Evolutionary conservation across 2,329 filamentous ascomycete genomes (phyloP), one percentile per base, ranked within the genome.

Genomic region (Xylaria sp.): DNA sequence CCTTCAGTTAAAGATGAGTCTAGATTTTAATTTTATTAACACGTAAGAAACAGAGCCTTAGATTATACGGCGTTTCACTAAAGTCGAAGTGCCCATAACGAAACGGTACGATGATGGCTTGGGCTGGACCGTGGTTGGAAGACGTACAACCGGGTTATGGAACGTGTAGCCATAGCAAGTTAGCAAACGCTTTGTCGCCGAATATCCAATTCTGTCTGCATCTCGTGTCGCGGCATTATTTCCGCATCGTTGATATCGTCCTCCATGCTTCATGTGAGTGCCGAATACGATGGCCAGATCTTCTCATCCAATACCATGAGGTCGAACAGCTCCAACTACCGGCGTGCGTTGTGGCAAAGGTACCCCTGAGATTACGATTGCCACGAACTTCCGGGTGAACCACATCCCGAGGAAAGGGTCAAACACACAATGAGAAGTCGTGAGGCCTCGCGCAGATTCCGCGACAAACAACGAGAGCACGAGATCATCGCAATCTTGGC

Each of bases 401-500:
- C 23, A 34, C 44, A 39, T 66, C 41, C n/a, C 39, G 15, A 7
- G 13, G 41, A 25, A 41, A 50, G 51, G 34, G 51, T 37, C 39
- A 55, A 37, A 37, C 60, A 34, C 10, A 25, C 34, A 23, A 37
- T 31, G 23, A 58, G 39, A 10, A 50, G 7, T 15, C 25, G 25
- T 55, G 54, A 63, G 54, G 34, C 54, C 54, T 50, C 63, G 56
- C 59, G 59, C 65, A 67, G 51, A 65, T 70, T 50, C 13, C 52
- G 65, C 39, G 57, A 67, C 56, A 59, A 18, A 48, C n/a, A 34
- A 41, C 1, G 18, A 50, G 20, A 28, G 8, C 44, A 65, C 54
- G 57, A 67, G 68, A 63, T 65, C 62, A 23, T 56, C 61, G 48
- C 13, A 41, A 10, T 60, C 65, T 65, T 70, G 69, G 69, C 62